Base-by-base conservation (phyloP, 2,329 filamentous ascomycete species). In the Fusarium verticillioides region DNA sequence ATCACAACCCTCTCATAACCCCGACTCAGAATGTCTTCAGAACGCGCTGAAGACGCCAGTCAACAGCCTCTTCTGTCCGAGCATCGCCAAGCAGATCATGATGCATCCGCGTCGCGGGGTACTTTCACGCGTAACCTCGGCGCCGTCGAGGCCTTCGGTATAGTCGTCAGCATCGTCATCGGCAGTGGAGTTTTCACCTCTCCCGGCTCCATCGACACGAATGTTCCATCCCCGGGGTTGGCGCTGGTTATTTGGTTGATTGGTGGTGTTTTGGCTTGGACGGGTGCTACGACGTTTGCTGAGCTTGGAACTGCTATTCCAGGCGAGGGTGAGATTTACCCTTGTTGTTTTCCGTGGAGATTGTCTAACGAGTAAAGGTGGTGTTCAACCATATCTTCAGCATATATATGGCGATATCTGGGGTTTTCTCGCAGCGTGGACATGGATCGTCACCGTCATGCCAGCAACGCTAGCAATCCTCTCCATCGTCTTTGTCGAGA, bases 131-230 rank as follows among this genome's bases (percentile, higher is more conserved):
- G 82, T n/a, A 85, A 84, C 69, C 83, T 87, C 9, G 86, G 85
- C 32, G 79, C 85, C 15, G 63, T 84, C 34, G 85, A 87, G 72
- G 85, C 85, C 0, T 91, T 91, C 70, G 88, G 87, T 28, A 88
- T 92, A 52, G 83, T 91, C 44, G 86, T 91, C 67, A 89, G 88
- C 74, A 88, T 91, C 68, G 89, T 91, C 60, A 90, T 92, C 53
- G 90, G 90, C 12, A 89, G 87, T 59, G 90, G 90, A 39, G 87
- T 92, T 23, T 92, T 92, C 73, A 91, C 90, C 0, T 91, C 89
- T 4, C 90, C 90, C 0, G 88, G 89, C 0, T 85, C 89, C 16
- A 89, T 92, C 66, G 89, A 91, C 75, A 86, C 86, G 21, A 90
- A 91, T 72, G 89, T 91, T 6, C 88, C 89, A 0, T 91, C 90